Evolutionary conservation across 495 filamentous ascomycete genomes (phyloP).

Genomic region (Diplogelasinospora grovesii): DNA sequence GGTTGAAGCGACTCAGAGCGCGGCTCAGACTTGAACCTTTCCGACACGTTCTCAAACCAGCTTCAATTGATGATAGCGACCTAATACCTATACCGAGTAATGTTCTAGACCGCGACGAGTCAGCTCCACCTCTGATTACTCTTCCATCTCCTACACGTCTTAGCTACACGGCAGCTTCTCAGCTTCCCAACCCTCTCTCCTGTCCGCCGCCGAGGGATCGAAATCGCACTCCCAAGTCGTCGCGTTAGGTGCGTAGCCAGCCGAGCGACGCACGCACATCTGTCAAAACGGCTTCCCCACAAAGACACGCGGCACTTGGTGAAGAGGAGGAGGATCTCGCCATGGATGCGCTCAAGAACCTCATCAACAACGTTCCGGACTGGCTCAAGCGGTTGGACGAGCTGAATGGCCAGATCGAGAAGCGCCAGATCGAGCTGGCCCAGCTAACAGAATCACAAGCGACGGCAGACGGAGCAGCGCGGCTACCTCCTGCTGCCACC

Average conservation of each 20-base stretch:
- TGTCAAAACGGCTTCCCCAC: conserved; percentile 19
- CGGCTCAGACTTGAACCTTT: too few relatives aligned
- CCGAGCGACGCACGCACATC: conserved; percentile 21
- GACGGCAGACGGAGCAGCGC: conserved; percentile 2
- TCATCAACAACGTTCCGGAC: conserved; percentile 56
- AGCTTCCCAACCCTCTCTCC: too few relatives aligned
- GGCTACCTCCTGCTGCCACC: conserved; percentile 20
- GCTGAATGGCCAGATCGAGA: conserved; percentile 58
- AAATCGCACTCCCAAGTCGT: conserved; percentile 7
- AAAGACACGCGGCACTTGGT: conserved; percentile 6
- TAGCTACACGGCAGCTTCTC: too few relatives aligned
- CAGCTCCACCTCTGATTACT: too few relatives aligned
- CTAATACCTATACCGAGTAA: too few relatives aligned
- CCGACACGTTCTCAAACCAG: too few relatives aligned
- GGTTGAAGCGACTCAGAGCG: too few relatives aligned
- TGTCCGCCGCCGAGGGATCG: too few relatives aligned
- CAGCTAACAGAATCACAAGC: conserved; percentile 30
- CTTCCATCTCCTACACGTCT: too few relatives aligned
- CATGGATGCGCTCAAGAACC: conserved; percentile 58
- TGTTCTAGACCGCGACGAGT: too few relatives aligned
- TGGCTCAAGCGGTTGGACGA: conserved; percentile 66
- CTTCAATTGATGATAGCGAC: too few relatives aligned
- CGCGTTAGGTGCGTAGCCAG: conserved; percentile 21
- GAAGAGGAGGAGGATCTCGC: conserved; percentile 31
- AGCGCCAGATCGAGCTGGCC: conserved; percentile 62